phyloP scores from a whole-genome alignment of 139 green algal genomes.

The Spirogloea muscicola region DNA sequence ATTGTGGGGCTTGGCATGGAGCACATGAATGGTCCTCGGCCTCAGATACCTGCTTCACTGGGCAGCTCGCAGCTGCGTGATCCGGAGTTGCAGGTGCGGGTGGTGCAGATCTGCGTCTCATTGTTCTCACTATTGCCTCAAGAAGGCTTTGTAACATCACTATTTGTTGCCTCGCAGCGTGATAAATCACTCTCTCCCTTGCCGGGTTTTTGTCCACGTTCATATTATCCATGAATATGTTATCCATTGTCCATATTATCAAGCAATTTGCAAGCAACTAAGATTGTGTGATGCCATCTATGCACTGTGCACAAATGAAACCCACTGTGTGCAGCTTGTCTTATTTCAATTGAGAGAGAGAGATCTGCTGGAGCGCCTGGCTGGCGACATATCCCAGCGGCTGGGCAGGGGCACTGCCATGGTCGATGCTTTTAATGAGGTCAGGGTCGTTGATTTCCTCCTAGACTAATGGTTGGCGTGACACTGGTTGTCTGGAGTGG shows the following conservation, averaged over 20 bases:
- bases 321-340: constrained; percentile 25
- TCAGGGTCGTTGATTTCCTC: no score
- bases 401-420: background rate
- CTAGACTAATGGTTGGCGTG: no score
- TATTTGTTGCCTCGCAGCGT: no score
- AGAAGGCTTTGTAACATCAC: background rate
- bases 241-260: no score
- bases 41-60: background rate
- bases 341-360: constrained; percentile 38
- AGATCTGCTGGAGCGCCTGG: constrained; percentile 39
- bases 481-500: no score
- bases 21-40: constrained; percentile 21
- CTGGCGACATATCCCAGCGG: background rate
- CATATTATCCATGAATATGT: no score
- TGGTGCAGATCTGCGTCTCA: background rate
- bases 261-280: no score
- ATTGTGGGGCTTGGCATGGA: constrained; percentile 32
- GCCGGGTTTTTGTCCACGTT: no score
- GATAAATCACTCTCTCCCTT: no score
- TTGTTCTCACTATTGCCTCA: no score
- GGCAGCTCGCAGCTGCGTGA: constrained; percentile 3
- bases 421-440: constrained; percentile 39
- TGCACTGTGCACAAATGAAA: no score
- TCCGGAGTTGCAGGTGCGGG: constrained; percentile 18
- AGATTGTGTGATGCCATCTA: no score